These are phyloP conservation scores for Exserohilum turcica DNA, from an alignment of 2,329 filamentous ascomycete genomes.

Conservation along the genomic window DNA sequence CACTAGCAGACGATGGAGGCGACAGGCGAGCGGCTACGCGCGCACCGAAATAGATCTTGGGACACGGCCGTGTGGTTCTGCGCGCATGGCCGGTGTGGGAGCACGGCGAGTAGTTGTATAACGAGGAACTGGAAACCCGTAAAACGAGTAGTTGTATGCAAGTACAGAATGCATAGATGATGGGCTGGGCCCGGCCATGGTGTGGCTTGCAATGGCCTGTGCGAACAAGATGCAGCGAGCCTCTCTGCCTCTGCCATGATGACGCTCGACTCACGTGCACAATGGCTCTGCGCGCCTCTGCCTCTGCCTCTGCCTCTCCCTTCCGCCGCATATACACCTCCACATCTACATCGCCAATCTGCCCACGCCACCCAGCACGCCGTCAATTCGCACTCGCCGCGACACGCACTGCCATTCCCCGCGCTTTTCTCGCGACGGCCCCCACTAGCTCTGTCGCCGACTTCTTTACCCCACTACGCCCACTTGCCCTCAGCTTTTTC, in stretches of 20 bases:
- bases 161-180: no score
- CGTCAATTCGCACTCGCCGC: conserved; percentile 8
- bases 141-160: background rate
- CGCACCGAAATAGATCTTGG: no score
- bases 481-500: conserved; percentile 39
- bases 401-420: conserved; percentile 8
- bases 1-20: no score
- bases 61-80: no score
- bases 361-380: conserved; percentile 23
- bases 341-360: conserved; percentile 34
- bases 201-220: conserved; percentile 22
- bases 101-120: no score
- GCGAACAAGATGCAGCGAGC: conserved; percentile 12
- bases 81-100: no score
- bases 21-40: no score
- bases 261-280: conserved; percentile 41
- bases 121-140: no score
- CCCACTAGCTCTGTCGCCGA: conserved; percentile 21
- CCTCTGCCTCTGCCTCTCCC: conserved; percentile 25
- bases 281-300: conserved; percentile 29
- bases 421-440: conserved; percentile 16
- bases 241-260: conserved; percentile 24
- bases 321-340: conserved; percentile 29
- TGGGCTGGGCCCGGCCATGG: background rate
- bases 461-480: conserved; percentile 43